A percentile compares a stretch with the other conserved stretches of the same genome.
Evolutionary conservation across 2,329 filamentous ascomycete species (phyloP).

Genomic region (Golovinomyces cichoracearum): DNA sequence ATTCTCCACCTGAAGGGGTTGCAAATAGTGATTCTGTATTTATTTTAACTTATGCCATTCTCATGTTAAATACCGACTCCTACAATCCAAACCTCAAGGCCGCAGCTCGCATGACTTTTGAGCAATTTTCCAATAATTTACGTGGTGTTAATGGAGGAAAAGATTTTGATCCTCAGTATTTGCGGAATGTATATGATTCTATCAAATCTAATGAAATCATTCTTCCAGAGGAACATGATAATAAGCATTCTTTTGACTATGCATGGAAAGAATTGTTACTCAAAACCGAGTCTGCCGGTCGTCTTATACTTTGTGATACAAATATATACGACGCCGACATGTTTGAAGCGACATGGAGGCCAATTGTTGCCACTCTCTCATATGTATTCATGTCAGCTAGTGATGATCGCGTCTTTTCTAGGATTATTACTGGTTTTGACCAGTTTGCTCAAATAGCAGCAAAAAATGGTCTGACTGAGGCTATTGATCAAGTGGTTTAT

Average conservation of each 20-base stretch:
- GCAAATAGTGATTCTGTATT: slow-evolving; percentile 71
- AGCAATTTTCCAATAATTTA: slow-evolving; percentile 70
- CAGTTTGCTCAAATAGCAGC: slow-evolving; percentile 86
- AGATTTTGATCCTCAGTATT: slow-evolving; percentile 61
- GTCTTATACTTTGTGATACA: slow-evolving; percentile 56
- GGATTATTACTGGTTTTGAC: slow-evolving; percentile 82
- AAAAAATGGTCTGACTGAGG: slow-evolving; percentile 57
- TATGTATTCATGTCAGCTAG: slow-evolving; percentile 99
- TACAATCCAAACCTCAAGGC: slow-evolving; percentile 75
- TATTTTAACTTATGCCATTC: slow-evolving; percentile 81
- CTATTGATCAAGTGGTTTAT: slow-evolving; percentile 76
- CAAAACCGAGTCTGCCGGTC: slow-evolving; percentile 53
- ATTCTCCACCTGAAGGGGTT: slow-evolving; percentile 44
- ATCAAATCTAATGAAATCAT: slow-evolving; percentile 92
- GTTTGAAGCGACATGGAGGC: slow-evolving; percentile 89
- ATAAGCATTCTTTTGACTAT: slow-evolving; percentile 86
- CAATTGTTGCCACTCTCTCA: slow-evolving; percentile 77
- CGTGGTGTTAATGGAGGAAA: slow-evolving; percentile 65
- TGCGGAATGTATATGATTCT: slow-evolving; percentile 67
- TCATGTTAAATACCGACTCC: slow-evolving; percentile 91
- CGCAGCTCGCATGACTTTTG: slow-evolving; percentile 56
- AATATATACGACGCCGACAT: slow-evolving; percentile 95
- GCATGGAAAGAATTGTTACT: slow-evolving; percentile 85
- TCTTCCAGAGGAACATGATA: slow-evolving; percentile 86
- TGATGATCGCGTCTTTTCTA: slow-evolving; percentile 81